Base-by-base conservation (phyloP, 2,329 filamentous ascomycete genomes). In the Colletotrichum costaricense region DNA sequence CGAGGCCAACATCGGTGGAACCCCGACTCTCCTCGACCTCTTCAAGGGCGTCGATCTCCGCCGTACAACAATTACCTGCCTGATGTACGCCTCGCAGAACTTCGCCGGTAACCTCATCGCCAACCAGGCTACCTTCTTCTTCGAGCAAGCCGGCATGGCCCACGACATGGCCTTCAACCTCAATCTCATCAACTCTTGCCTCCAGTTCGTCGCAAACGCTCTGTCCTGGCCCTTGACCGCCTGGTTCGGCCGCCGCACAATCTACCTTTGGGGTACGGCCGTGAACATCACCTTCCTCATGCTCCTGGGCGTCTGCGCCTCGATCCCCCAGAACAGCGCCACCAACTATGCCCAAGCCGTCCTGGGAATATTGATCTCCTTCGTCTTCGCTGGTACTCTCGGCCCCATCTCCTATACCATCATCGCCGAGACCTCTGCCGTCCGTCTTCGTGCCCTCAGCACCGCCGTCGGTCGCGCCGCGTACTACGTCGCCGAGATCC, bases 61-160 rank as follows among this genome's bases (percentile, higher is more conserved):
- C 78, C 87, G 89, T 72, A 90, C 89, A 3, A 78, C 85, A 64
- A 90, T 91, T 72, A 87, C 88, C 4, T 90, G 87, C 77, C 81
- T 85, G 84, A 86, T 90, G 8, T 91, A 90, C 80, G 87, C 87
- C 1, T 85, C 89, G 24, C 89, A 91, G 80, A 90, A 91, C 77
- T 82, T 91, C 60, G 88, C 89, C 1, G 89, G 89, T 78, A 91
- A 91, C 78, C 78, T 91, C 55, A 91, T 91, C 75, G 89, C 89
- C 77, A 91, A 91, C 78, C 89, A 91, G 78, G 88, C 89, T 5
- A 88, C 88, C 62, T 91, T 88, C 80, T 91, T 91, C 81, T 91
- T 91, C 63, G 78, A 85, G 73, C 81, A 77, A 38, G 76, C 76
- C 30, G 78, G 78, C 24, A 77, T 79, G 22, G n/a, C 57, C 0